Base-by-base conservation (phyloP, 345 rosid genomes). In the Brassica napus region DNA sequence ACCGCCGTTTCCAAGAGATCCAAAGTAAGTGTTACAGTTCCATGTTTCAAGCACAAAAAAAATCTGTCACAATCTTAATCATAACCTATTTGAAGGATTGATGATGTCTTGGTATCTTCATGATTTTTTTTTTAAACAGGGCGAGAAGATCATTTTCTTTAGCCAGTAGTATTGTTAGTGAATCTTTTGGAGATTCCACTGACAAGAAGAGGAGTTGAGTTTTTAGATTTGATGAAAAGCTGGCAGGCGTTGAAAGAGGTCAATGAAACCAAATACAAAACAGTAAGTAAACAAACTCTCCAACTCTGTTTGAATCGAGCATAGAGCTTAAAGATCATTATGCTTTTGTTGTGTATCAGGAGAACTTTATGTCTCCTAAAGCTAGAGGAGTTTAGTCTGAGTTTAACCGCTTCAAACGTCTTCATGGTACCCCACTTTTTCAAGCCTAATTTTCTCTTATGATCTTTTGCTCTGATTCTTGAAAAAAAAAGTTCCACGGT, bases 321-420 rank as follows among this genome's bases (percentile, higher is more conserved):
- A 37, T 37, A 66, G 5, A 52, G 81, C 52, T 64, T 63, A 34
- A 30, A 57, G 0, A 59, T 58, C 4, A 28, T 23, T 66, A 31
- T 67, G 54, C 10, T 59, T 72, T 4, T 52, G 37, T 72, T 59
- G 18, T 79, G 16, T 39, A 54, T 65, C 82, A 91, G 90, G 85
- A 86, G 26, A 57, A 89, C 47, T 69, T 91, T 69, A 89, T 89
- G 93, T 89, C 89, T 18, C 72, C 86, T 72, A 87, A 47, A 86
- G 88, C 95, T 55, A 90, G 90, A 80, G 90, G 90, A 39, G 91
- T 89, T 34, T 9, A 90, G 93, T 54, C 73, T 88, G 79, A 87
- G 88, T 77, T 82, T 89, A 75, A 88, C 93, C 15, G 87, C 91
- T 12, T 88, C 93, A 35, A 87, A 79, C 70, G 89, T 89, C 55